Evolutionary conservation across 768 basidiomycete genomes (phyloP).

Genomic region (Steccherinum ochraceum): DNA sequence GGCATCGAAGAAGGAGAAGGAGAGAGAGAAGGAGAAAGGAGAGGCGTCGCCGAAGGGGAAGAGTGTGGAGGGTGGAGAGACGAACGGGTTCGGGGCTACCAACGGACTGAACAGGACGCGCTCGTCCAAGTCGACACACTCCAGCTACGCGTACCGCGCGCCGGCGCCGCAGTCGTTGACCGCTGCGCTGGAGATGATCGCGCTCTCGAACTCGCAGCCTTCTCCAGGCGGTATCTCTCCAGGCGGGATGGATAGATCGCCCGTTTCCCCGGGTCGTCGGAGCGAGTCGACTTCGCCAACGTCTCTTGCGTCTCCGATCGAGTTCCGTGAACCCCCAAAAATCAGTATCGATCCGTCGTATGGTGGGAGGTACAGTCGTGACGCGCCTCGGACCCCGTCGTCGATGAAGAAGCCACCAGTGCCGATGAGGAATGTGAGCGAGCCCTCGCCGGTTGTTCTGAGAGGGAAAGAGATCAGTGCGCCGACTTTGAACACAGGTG

Average conservation of each 20-base stretch:
- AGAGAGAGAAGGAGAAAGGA: slow-evolving; percentile 20
- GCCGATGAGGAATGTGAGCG: slow-evolving; percentile 6
- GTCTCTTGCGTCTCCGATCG: neutral
- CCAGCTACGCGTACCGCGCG: slow-evolving; percentile 47
- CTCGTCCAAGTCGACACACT: slow-evolving; percentile 43
- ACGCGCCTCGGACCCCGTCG: neutral
- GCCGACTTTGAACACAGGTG: slow-evolving; percentile 68
- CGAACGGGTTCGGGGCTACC: neutral
- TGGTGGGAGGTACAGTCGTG: neutral
- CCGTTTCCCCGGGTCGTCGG: neutral
- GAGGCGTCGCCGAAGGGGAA: slow-evolving; percentile 20
- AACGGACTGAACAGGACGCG: slow-evolving; percentile 27
- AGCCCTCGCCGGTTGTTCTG: slow-evolving; percentile 10
- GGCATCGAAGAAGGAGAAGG: slow-evolving; percentile 21
- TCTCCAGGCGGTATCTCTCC: neutral
- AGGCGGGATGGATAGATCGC: neutral
- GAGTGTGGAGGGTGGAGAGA: neutral
- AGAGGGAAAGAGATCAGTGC: slow-evolving; percentile 58
- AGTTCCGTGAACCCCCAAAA: neutral
- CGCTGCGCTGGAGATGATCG: slow-evolving; percentile 65
- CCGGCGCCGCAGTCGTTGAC: slow-evolving; percentile 64
- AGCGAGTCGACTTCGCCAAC: neutral
- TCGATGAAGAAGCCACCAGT: neutral
- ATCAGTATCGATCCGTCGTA: neutral
- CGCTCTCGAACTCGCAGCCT: slow-evolving; percentile 15